Conservation (phyloP, 345 rosid species). For the Microthlaspi erraticum region DNA sequence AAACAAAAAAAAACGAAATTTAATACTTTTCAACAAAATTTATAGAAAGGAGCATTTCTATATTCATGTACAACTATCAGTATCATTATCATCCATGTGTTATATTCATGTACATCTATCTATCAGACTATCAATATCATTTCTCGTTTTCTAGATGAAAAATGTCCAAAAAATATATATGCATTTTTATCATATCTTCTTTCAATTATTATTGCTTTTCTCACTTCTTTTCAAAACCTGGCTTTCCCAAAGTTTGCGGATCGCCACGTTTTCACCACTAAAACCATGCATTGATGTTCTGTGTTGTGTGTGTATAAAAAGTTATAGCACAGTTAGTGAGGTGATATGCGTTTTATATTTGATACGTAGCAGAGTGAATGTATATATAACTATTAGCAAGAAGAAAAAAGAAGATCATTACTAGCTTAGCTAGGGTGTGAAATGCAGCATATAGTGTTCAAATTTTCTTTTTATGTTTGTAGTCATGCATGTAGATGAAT, state of each 20-base stretch:
- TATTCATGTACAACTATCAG: neutral
- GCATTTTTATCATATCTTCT: neutral
- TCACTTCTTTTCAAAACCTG: constrained; percentile 24
- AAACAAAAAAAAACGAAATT: neutral
- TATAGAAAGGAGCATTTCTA: neutral
- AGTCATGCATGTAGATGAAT: neutral
- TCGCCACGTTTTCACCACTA: constrained; percentile 42
- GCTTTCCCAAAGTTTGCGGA: constrained; percentile 49
- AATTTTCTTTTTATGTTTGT: neutral
- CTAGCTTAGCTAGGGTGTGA: neutral
- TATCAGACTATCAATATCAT: no score
- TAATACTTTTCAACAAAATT: neutral
- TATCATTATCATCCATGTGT: no score
- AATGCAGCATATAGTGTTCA: constrained; percentile 7
- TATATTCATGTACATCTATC: no score
- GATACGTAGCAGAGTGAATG: constrained; percentile 9
- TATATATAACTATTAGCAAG: constrained; percentile 1
- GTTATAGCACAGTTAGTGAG: neutral
- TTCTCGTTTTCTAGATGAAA: neutral
- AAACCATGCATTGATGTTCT: constrained; percentile 18
- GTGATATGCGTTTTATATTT: neutral
- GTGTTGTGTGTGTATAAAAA: neutral
- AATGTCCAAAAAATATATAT: neutral
- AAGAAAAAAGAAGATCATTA: neutral
- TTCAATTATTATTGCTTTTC: neutral